phyloP scores from a whole-genome alignment of 306 rosid species.

The Crotalaria pallida region DNA sequence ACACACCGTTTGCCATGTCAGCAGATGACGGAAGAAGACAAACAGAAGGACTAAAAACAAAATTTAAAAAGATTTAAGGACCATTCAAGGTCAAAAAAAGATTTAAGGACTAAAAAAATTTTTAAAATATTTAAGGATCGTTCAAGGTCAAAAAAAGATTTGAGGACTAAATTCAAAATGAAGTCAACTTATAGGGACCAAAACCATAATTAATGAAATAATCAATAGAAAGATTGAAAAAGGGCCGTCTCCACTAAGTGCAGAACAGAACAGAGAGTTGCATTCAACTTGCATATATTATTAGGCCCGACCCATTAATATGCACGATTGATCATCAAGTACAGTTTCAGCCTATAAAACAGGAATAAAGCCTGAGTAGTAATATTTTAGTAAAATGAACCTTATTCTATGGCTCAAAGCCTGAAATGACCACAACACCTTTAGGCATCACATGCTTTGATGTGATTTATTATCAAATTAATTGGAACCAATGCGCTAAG shows the following conservation, averaged over 20 bases:
- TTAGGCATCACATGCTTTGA: conserved; percentile 49
- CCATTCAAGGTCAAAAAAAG: no score
- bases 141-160: no score
- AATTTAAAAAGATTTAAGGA: no score
- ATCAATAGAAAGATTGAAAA: conserved; percentile 16
- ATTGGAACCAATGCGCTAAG: conserved; percentile 7
- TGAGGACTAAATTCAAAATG: no score
- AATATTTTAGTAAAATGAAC: conserved; percentile 32
- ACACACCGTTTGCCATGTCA: no score
- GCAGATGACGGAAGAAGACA: no score
- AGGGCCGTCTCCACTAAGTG: conserved; percentile 9
- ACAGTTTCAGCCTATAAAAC: background rate
- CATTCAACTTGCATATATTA: background rate
- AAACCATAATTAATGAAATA: no score
- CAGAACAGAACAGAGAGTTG: conserved; percentile 21
- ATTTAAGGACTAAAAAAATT: no score
- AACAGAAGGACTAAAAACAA: no score
- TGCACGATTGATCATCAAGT: background rate
- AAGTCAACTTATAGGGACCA: no score
- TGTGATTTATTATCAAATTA: conserved; percentile 29
- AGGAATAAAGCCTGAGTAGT: conserved; percentile 27
- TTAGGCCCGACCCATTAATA: background rate
- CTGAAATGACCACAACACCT: conserved; percentile 28
- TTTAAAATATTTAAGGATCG: no score
- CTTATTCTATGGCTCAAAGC: conserved; percentile 27